These are phyloP conservation scores for Dactylonectria estremocensis DNA, from an alignment of 2,329 filamentous ascomycete species.

Conservation along the genomic window DNA sequence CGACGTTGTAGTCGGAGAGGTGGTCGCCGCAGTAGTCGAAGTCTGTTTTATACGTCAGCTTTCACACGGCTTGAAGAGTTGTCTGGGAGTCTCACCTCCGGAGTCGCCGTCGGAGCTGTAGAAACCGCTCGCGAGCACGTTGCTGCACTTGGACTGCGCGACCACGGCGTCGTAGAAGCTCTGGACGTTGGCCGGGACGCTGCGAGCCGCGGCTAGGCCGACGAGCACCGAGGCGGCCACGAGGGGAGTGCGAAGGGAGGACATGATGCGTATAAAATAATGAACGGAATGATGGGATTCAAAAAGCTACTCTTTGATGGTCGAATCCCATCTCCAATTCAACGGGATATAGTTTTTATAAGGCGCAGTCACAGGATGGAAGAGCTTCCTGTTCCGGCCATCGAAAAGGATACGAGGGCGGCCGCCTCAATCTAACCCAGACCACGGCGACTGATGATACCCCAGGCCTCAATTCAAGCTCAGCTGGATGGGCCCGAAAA, in stretches of 20 bases:
- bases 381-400: background rate
- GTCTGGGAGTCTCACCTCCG: conserved; percentile 49
- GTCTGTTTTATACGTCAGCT: conserved; percentile 36
- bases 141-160: conserved; percentile 55
- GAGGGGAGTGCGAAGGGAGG: conserved; percentile 40
- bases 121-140: conserved; percentile 58
- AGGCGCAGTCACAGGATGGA: background rate
- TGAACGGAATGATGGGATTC: background rate
- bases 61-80: background rate
- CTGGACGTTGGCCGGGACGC: conserved; percentile 59
- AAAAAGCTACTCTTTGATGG: background rate
- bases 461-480: background rate
- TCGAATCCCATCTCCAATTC: conserved; percentile 10
- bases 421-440: conserved; percentile 14
- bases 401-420: conserved; percentile 9
- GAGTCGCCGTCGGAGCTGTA: conserved; percentile 56
- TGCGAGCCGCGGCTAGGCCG: conserved; percentile 46
- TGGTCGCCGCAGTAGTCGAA: conserved; percentile 65
- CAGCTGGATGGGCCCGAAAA: conserved; percentile 14
- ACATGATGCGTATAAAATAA: conserved; percentile 25
- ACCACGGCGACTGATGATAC: background rate
- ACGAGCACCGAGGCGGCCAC: conserved; percentile 43
- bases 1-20: conserved; percentile 55
- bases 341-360: conserved; percentile 22
- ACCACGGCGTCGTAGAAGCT: conserved; percentile 59